A percentile compares a stretch with the other conserved stretches of the same genome.
These are phyloP conservation scores for Aspergillus incahuasiensis DNA, from an alignment of 495 filamentous ascomycete genomes.

Conservation along the genomic window DNA sequence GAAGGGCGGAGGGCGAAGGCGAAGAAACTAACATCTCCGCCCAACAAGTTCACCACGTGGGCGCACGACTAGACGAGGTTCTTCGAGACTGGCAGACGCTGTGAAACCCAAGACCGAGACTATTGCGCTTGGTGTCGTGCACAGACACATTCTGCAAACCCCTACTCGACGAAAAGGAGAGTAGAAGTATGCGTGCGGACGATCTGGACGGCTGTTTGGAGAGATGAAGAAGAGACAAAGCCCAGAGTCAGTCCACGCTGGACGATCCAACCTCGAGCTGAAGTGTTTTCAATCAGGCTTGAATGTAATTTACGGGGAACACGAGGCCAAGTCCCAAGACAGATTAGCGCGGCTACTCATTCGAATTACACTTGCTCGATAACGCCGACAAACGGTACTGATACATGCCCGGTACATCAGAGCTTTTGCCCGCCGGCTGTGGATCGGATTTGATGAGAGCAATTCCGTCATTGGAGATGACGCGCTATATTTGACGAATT, in stretches of 20 bases:
- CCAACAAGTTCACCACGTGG: conserved; percentile 42
- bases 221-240: conserved; percentile 1
- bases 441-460: background rate
- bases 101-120: conserved; percentile 24
- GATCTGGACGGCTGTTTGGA: background rate
- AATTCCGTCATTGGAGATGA: conserved; percentile 2
- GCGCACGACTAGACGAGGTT: conserved; percentile 40
- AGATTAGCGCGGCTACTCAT: background rate
- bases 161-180: background rate
- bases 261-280: too few relatives aligned
- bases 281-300: too few relatives aligned
- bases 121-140: conserved; percentile 21
- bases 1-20: conserved; percentile 42
- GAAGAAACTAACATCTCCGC: conserved; percentile 47
- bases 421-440: conserved; percentile 6
- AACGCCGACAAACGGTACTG: background rate
- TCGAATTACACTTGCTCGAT: background rate
- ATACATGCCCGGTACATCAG: background rate
- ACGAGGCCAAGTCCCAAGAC: too few relatives aligned
- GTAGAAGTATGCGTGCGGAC: background rate
- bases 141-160: conserved; percentile 24
- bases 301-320: too few relatives aligned
- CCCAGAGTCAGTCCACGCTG: background rate
- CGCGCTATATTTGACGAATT: background rate
- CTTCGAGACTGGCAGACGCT: conserved; percentile 27